A percentile compares a stretch with the other conserved stretches of the same genome.
These are phyloP conservation scores for Aspergillus phoenicis DNA, from an alignment of 2,329 filamentous ascomycete species.

Conservation along the genomic window DNA sequence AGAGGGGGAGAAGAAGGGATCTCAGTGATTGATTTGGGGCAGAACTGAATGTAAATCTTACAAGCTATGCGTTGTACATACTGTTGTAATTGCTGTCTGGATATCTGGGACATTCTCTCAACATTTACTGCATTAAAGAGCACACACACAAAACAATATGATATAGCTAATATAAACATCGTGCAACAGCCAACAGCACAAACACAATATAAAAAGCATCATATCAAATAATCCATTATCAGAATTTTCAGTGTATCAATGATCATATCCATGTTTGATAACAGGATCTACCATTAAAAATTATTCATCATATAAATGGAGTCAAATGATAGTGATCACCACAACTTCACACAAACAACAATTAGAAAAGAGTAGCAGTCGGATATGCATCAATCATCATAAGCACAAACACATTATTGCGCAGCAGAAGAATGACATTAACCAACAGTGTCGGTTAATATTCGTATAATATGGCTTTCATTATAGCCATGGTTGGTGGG, in stretches of 20 bases:
- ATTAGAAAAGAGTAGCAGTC: background rate
- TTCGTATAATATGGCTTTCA: background rate
- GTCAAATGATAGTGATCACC: background rate
- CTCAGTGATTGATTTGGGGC: background rate
- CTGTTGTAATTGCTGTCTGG: background rate
- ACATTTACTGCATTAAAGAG: background rate
- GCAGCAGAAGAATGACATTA: background rate
- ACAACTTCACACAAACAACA: background rate
- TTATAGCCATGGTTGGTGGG: background rate
- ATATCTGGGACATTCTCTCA: background rate
- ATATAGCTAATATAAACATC: no score
- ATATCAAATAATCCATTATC: constrained; percentile 27
- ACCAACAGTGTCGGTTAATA: background rate
- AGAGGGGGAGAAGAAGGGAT: constrained; percentile 18
- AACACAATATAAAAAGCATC: background rate
- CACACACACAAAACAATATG: background rate
- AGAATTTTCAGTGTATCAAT: constrained; percentile 47
- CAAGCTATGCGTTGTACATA: background rate
- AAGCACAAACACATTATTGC: background rate
- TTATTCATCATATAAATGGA: constrained; percentile 37
- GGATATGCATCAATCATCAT: background rate
- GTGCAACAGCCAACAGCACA: background rate
- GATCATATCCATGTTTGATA: constrained; percentile 38
- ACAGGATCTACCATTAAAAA: constrained; percentile 36
- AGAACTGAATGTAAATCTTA: background rate